These are phyloP conservation scores for Bothriochloa decipiens DNA, from an alignment of 176 grass and related monocot species.

Conservation along the genomic window DNA sequence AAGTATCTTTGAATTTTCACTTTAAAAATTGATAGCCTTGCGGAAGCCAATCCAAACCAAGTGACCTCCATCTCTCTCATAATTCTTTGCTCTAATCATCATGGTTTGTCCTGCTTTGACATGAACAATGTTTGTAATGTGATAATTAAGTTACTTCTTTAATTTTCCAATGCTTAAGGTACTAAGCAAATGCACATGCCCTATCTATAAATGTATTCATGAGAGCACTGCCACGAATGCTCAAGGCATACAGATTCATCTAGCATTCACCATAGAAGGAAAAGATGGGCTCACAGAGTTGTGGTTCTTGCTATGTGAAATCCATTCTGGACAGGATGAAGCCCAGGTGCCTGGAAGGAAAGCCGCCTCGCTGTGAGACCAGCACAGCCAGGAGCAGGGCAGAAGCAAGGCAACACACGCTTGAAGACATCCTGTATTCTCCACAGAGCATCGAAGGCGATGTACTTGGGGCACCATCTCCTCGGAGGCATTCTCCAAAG, in stretches of 20 bases:
- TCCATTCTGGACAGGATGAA: slow-evolving; percentile 49
- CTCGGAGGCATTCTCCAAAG: slow-evolving; percentile 53
- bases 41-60: slow-evolving; percentile 32
- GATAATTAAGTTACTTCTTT: neutral
- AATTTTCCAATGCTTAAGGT: neutral
- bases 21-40: slow-evolving; percentile 1
- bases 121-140: slow-evolving; percentile 43
- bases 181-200: slow-evolving; percentile 31
- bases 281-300: slow-evolving; percentile 42
- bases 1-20: slow-evolving; percentile 5
- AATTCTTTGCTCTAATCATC: slow-evolving; percentile 45
- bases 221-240: slow-evolving; percentile 15
- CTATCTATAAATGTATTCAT: slow-evolving; percentile 34
- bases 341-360: slow-evolving; percentile 29
- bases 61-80: slow-evolving; percentile 4
- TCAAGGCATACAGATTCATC: slow-evolving; percentile 17
- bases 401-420: slow-evolving; percentile 42
- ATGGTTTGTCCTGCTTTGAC: slow-evolving; percentile 43
- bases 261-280: slow-evolving; percentile 17
- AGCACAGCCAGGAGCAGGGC: neutral
- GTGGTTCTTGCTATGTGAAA: slow-evolving; percentile 30
- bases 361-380: neutral
- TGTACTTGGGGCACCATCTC: slow-evolving; percentile 27
- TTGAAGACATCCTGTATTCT: slow-evolving; percentile 48
- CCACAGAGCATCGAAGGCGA: slow-evolving; percentile 42